Percentiles rank a stretch among this genome's conserved stretches.
Evolutionary conservation across 2,329 filamentous ascomycete genomes (phyloP).

Genomic region (Talaromyces atroroseus): DNA sequence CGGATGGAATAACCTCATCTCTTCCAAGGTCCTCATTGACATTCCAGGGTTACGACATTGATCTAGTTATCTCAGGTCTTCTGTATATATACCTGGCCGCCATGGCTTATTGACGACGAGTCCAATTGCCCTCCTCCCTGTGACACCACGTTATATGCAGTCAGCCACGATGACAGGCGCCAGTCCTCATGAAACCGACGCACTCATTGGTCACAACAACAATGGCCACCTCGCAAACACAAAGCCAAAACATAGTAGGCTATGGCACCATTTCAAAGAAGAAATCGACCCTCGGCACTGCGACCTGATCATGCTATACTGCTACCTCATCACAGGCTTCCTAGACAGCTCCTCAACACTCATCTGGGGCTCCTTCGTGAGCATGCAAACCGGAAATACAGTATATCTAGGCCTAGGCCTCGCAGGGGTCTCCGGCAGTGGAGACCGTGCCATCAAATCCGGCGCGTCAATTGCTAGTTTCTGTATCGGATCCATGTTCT

Average conservation of each 20-base stretch:
- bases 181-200: neutral
- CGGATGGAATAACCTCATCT: no score
- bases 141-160: neutral
- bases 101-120: no score
- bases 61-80: neutral
- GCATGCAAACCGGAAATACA: slow-evolving; percentile 43
- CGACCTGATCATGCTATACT: slow-evolving; percentile 63
- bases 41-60: no score
- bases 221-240: no score
- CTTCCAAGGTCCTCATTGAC: no score
- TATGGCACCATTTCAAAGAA: slow-evolving; percentile 14
- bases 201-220: neutral
- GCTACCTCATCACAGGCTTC: slow-evolving; percentile 72
- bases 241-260: neutral
- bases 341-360: slow-evolving; percentile 71
- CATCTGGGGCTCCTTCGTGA: slow-evolving; percentile 74
- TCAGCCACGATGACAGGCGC: neutral
- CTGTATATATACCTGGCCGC: neutral
- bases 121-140: no score
- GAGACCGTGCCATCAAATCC: slow-evolving; percentile 62
- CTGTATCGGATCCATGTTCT: slow-evolving; percentile 66
- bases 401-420: slow-evolving; percentile 72
- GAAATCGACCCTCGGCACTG: slow-evolving; percentile 59
- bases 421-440: slow-evolving; percentile 39
- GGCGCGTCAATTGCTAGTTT: slow-evolving; percentile 65